phyloP scores from a whole-genome alignment of 2,329 filamentous ascomycete species.

The Thielaviopsis punctulata region DNA sequence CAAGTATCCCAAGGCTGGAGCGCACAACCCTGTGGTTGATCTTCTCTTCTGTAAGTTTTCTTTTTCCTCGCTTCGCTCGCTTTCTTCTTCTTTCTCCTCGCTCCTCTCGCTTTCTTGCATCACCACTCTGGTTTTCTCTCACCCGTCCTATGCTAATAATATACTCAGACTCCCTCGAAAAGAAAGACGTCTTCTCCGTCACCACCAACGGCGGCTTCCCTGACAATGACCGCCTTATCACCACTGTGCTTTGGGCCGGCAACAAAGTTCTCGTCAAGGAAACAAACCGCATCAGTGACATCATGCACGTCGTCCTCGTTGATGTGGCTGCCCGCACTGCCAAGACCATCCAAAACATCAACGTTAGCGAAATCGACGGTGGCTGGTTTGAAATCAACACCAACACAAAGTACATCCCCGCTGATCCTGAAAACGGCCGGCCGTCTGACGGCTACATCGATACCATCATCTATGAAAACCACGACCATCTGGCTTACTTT shows the following conservation, averaged over 20 bases:
- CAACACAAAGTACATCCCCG: slow-evolving; percentile 69
- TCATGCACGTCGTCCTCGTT: slow-evolving; percentile 74
- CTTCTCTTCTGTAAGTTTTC: slow-evolving; percentile 48
- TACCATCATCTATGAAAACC: slow-evolving; percentile 68
- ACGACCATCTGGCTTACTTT: slow-evolving; percentile 88
- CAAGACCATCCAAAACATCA: slow-evolving; percentile 59
- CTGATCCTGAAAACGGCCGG: slow-evolving; percentile 59
- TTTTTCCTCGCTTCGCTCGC: background rate
- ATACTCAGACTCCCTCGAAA: slow-evolving; percentile 47
- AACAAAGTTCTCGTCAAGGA: slow-evolving; percentile 72
- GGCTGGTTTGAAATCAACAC: slow-evolving; percentile 96
- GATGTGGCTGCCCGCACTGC: slow-evolving; percentile 59
- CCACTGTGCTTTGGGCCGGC: slow-evolving; percentile 82
- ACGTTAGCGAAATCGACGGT: slow-evolving; percentile 74
- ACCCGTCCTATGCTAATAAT: background rate
- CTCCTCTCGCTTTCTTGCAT: too few relatives aligned
- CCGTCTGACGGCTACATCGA: slow-evolving; percentile 83
- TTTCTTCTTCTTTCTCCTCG: background rate
- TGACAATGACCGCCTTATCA: slow-evolving; percentile 75
- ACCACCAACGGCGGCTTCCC: slow-evolving; percentile 60
- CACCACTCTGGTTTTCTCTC: background rate
- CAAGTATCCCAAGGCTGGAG: slow-evolving; percentile 94
- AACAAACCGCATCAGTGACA: slow-evolving; percentile 84
- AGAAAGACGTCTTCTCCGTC: slow-evolving; percentile 63
- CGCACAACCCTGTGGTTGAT: slow-evolving; percentile 80